Evolutionary conservation across 2,329 filamentous ascomycete genomes (phyloP), one percentile per base, ranked within the genome.

Genomic region (Cladosporium halotolerans): DNA sequence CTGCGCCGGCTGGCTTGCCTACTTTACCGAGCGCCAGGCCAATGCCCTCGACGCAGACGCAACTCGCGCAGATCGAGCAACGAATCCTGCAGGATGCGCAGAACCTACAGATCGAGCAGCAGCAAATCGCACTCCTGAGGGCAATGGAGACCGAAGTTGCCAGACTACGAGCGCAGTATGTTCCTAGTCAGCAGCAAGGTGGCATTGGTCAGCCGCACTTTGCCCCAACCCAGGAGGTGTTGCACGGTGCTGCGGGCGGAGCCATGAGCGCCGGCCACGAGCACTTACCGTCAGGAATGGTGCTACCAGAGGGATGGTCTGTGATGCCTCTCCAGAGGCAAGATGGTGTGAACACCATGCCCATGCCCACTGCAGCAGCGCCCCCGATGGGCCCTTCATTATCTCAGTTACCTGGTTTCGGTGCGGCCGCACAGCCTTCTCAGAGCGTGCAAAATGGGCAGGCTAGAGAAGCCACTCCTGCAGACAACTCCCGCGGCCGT

Each of bases 71-170:
- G 39, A 77, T 89, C 11, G 85, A 89, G 59, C 79, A 84, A 52
- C 80, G 86, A 51, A 76, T 93, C 19, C 76, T 84, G 60, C 79
- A 82, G 52, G 86, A 91, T 63, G 76, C 88, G 33, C 76, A 80
- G 44, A 73, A 72, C 40, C 72, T 92, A 14, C 80, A 84, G 43
- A 64, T 79, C 33, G 81, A 82, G 13, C 80, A 86, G 47, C 79
- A 84, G 33, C 86, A 93, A 65, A 66, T 91, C 4, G 78, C 82
- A 45, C 72, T 81, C n/a, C 73, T 90, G n/a, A 79, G 84, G 49
- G 72, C 82, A 13, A 74, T 93, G 56, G 79, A 87, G 56, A 71
- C 73, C 16, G 88, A 93, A 66, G 68, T 93, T 46, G 74, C 80
- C 33, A 79, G 85, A 55, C 73, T 91, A 51, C 82, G 85, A 19